Base-by-base conservation (phyloP, 495 filamentous ascomycete species). In the Xylaria cubensis region DNA sequence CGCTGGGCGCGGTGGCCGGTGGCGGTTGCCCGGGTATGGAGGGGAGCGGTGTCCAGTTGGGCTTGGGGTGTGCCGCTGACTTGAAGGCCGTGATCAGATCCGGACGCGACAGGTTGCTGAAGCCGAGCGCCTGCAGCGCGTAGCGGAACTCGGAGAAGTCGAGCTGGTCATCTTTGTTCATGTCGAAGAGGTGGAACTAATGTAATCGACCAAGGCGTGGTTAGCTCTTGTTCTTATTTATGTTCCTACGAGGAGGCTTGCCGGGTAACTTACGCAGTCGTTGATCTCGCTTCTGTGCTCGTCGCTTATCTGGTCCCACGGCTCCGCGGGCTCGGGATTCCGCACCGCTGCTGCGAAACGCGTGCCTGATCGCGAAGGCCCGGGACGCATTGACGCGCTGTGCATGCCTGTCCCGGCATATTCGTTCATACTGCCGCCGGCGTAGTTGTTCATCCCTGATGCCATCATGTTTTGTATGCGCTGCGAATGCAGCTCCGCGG, bases 81-180 rank as follows among this genome's bases (percentile, higher is more conserved):
- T 90, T 91, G 19, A 97, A 88, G 70, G 95, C 87, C 59, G 84
- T 81, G 75, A 94, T 88, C 64, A 97, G 92, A 77, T 97, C 94
- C 74, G 89, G 81, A 82, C 97, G 97, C 36, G 92, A 88, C 55
- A 94, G 58, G 73, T 73, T 88, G 67, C 94, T 94, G 87, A 98
- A 98, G 74, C 95, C 95, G 19, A 98, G 90, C 8, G 95, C 95
- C 84, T 97, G 96, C 79, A 98, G 93, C 72, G 96, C 94, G 85
- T 98, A 97, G 85, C 96, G 95, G 80, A 98, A 93, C 82, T 98
- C 95, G 82, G 97, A 95, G 89, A 97, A 98, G 82, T 97, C 95
- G 74, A 98, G 94, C 76, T 92, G 88, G 65, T 90, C 88, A 85
- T 98, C 95, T 83, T 95, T 95, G 87, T 98, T 96, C 71, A 97